Conservation (phyloP, 306 rosid genomes). For the Rosa multiflora region DNA sequence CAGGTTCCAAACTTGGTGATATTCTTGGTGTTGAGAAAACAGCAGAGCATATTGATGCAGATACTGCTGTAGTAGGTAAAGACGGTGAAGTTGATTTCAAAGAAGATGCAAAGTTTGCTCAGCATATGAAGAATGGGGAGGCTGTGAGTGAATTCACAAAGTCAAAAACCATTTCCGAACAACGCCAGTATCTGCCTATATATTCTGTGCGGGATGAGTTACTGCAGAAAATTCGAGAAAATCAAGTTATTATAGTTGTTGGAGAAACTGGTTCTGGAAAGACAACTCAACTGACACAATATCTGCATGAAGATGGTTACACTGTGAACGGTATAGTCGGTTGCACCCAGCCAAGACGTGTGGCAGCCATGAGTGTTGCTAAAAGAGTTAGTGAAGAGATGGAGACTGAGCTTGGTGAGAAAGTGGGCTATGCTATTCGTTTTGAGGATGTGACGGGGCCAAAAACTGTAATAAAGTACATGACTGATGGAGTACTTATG, state of each 20-base stretch:
- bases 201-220: constrained; percentile 86
- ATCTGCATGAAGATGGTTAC: constrained; percentile 91
- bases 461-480: constrained; percentile 78
- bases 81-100: constrained; percentile 88
- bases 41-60: constrained; percentile 93
- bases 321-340: constrained; percentile 76
- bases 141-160: constrained; percentile 88
- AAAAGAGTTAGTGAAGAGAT: constrained; percentile 99
- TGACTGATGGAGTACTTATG: constrained; percentile 97
- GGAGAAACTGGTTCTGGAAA: constrained; percentile 99
- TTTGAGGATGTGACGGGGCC: constrained; percentile 97
- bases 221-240: constrained; percentile 83
- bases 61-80: constrained; percentile 75
- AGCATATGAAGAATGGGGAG: constrained; percentile 86
- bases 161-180: constrained; percentile 77
- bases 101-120: constrained; percentile 93
- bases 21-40: constrained; percentile 89
- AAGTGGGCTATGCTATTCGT: constrained; percentile 93
- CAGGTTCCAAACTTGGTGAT: constrained; percentile 96
- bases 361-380: constrained; percentile 99
- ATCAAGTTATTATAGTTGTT: constrained; percentile 88
- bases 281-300: constrained; percentile 95
- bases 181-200: constrained; percentile 89
- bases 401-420: constrained; percentile 92
- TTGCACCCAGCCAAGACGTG: constrained; percentile 99